phyloP scores from a whole-genome alignment of 257 asterid species.

The Buddleja alternifolia region DNA sequence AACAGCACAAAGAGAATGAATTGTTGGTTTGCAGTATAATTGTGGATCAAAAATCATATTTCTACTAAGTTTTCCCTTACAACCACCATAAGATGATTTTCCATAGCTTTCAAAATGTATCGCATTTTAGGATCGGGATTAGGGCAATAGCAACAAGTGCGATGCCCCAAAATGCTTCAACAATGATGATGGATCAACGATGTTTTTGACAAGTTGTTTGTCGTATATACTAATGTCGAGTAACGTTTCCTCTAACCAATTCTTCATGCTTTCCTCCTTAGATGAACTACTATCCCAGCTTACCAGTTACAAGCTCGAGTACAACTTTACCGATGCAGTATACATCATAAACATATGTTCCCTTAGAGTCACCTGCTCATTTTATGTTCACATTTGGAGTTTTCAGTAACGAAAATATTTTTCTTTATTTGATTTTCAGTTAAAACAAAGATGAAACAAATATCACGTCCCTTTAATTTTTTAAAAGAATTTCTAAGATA shows the following conservation, averaged over 20 bases:
- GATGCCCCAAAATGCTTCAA: slow-evolving; percentile 67
- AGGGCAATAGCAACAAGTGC: slow-evolving; percentile 64
- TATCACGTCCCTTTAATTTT: no score
- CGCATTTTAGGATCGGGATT: slow-evolving; percentile 60
- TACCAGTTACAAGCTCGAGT: slow-evolving; percentile 69
- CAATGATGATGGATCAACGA: slow-evolving; percentile 54
- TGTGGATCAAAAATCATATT: no score
- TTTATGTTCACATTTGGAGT: no score
- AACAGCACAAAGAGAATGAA: no score
- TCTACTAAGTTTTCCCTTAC: slow-evolving; percentile 56
- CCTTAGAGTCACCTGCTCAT: slow-evolving; percentile 35
- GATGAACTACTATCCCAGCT: slow-evolving; percentile 54
- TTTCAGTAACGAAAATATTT: no score
- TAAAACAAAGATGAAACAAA: no score
- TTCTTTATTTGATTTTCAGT: no score
- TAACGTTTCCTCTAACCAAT: slow-evolving; percentile 46
- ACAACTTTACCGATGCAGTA: slow-evolving; percentile 65
- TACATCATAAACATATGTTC: slow-evolving; percentile 61
- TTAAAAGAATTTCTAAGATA: no score
- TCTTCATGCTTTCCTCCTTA: slow-evolving; percentile 40
- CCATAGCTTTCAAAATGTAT: slow-evolving; percentile 60
- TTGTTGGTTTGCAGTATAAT: no score
- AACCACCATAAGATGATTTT: slow-evolving; percentile 60
- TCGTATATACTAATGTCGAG: slow-evolving; percentile 50
- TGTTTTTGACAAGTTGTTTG: slow-evolving; percentile 51